phyloP scores from a whole-genome alignment of 2,329 filamentous ascomycete species.

The Alternaria hordeiaustralica region DNA sequence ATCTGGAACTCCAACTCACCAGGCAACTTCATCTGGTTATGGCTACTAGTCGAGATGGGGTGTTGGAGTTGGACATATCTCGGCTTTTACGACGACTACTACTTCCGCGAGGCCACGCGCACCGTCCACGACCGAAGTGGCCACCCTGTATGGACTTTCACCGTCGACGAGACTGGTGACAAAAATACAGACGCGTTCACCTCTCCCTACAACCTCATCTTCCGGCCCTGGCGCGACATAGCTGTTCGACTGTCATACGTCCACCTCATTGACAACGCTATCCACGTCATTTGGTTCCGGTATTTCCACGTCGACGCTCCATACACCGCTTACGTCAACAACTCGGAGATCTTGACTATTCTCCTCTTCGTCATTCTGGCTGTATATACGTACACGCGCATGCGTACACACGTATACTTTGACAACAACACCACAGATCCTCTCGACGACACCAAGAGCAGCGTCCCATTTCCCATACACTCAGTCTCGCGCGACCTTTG shows the following conservation, averaged over 20 bases:
- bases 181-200: background rate
- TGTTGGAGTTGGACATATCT: background rate
- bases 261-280: background rate
- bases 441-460: background rate
- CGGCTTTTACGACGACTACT: background rate
- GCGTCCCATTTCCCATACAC: background rate
- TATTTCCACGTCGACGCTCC: background rate
- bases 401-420: background rate
- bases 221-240: constrained; percentile 1
- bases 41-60: background rate
- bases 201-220: background rate
- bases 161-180: background rate
- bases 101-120: background rate
- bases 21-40: background rate
- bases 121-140: background rate
- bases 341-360: background rate
- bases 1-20: background rate
- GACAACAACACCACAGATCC: background rate
- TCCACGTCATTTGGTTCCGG: background rate
- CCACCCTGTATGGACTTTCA: background rate
- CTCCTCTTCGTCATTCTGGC: background rate
- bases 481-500: background rate
- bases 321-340: background rate
- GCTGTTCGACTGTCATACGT: background rate
- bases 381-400: background rate